Conservation (phyloP, 2,329 filamentous ascomycete species). For the Fusarium nygamai region DNA sequence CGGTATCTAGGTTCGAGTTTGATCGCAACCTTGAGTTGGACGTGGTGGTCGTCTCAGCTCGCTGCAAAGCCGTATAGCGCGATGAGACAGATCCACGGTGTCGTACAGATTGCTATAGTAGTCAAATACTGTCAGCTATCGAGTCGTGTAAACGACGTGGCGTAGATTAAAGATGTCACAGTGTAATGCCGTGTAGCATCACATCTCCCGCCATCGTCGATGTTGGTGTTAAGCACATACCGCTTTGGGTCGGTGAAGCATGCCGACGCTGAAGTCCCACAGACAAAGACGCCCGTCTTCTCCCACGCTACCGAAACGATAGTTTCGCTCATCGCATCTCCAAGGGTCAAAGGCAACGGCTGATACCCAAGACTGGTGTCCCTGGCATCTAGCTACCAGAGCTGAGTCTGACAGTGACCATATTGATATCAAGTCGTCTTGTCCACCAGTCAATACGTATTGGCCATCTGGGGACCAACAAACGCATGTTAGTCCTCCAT, state of each 20-base stretch:
- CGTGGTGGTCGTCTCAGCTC: slow-evolving; percentile 71
- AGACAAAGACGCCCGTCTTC: slow-evolving; percentile 90
- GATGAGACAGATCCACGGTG: slow-evolving; percentile 65
- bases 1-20: slow-evolving; percentile 71
- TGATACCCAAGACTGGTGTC: slow-evolving; percentile 95
- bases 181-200: neutral
- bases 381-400: slow-evolving; percentile 91
- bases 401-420: slow-evolving; percentile 88
- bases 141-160: neutral
- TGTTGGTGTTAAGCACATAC: slow-evolving; percentile 59
- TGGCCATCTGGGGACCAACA: slow-evolving; percentile 98
- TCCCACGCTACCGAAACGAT: slow-evolving; percentile 94
- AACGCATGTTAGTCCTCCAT: slow-evolving; percentile 90
- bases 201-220: neutral
- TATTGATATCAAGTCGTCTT: slow-evolving; percentile 95
- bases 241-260: slow-evolving; percentile 90
- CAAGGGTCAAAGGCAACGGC: slow-evolving; percentile 95
- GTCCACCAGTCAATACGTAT: slow-evolving; percentile 93
- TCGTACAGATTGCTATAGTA: slow-evolving; percentile 38
- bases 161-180: neutral
- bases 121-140: slow-evolving; percentile 19
- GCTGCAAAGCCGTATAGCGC: slow-evolving; percentile 58
- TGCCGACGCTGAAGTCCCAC: slow-evolving; percentile 98
- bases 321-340: slow-evolving; percentile 95
- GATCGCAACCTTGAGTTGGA: slow-evolving; percentile 70